Conservation (phyloP, 2,329 filamentous ascomycete genomes). For the Ophiostoma himal-ulmi region DNA sequence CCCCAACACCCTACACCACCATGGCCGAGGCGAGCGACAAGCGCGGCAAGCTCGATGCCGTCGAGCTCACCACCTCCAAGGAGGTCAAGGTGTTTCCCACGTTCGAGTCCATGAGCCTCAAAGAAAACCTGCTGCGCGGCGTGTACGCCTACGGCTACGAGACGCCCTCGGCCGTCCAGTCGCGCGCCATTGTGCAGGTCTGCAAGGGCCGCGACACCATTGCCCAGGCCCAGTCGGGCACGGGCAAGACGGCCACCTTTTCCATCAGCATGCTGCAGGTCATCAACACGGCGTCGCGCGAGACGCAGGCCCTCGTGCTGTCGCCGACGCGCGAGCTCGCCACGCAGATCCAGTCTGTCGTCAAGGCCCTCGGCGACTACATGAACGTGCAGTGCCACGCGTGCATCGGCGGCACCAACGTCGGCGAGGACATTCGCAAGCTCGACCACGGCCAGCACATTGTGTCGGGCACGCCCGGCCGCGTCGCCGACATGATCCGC, state of each 20-base stretch:
- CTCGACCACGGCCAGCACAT: slow-evolving; percentile 97
- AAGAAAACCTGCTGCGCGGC: slow-evolving; percentile 92
- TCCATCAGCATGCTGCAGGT: slow-evolving; percentile 94
- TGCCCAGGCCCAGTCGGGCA: slow-evolving; percentile 94
- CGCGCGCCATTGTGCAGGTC: slow-evolving; percentile 94
- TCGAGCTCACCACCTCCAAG: slow-evolving; percentile 97
- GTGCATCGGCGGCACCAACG: slow-evolving; percentile 96
- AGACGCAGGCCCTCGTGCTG: slow-evolving; percentile 90
- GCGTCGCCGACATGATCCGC: slow-evolving; percentile 66
- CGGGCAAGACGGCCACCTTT: slow-evolving; percentile 94
- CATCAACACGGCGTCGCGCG: slow-evolving; percentile 86
- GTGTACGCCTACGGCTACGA: slow-evolving; percentile 99
- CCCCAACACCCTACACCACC: slow-evolving; percentile 31
- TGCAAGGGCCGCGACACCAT: slow-evolving; percentile 99
- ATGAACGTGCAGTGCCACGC: slow-evolving; percentile 99
- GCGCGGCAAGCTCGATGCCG: slow-evolving; percentile 78
- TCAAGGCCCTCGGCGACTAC: slow-evolving; percentile 99
- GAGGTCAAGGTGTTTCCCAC: slow-evolving; percentile 94
- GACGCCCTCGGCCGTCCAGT: slow-evolving; percentile 95
- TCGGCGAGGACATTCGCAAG: slow-evolving; percentile 95
- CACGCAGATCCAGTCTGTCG: slow-evolving; percentile 95
- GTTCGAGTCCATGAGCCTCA: slow-evolving; percentile 93
- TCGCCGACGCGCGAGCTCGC: slow-evolving; percentile 95
- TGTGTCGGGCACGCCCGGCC: slow-evolving; percentile 93
- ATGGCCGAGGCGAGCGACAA: slow-evolving; percentile 88